Base-by-base conservation (phyloP, 169 alveolate genomes). In the Cryptosporidium xiaoi region DNA sequence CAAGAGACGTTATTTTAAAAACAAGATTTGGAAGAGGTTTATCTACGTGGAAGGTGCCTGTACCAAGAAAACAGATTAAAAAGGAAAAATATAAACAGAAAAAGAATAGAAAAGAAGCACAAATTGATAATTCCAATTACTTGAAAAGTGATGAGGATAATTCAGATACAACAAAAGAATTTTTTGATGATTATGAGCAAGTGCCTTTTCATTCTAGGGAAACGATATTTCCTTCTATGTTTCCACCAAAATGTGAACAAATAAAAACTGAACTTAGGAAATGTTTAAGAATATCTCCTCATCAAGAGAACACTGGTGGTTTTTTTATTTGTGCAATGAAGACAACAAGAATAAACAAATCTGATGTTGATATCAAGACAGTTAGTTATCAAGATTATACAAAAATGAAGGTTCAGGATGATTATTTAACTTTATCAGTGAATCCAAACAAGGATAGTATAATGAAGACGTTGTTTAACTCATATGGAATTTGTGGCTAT, bases 231-330 rank as follows among this genome's bases (percentile, higher is more conserved):
- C 87, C 87, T 66, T 91, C 31, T 82, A 64, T 92, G 95, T 65
- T 92, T 90, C 94, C 95, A 53, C 92, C 95, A 15, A 93, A 82
- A 15, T 84, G 90, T 31, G 62, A n/a, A 7, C 33, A 60, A 40
- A 77, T 77, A 18, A 62, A 20, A 53, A 66, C 90, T 51, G 93
- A 90, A 40, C 93, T 93, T 20, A 92, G 67, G 64, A 91, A 92
- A 46, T 95, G 98, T 64, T 90, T 95, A 82, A 92, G 99, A 65
- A 93, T 96, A 50, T 82, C 94, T 31, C 98, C 99, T 15, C 97
- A 96, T 84, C 97, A 94, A 87, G 87, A 94, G 90, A 94, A 97
- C 85, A 95, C 99, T 1, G 97, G 98, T 33, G 98, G 98, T 44
- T 96, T 96, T 83, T 96, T 94, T 90, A 92, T 95, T 18, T 95